Conservation (phyloP, 2,329 filamentous ascomycete species). For the Diaporthe vaccinii region DNA sequence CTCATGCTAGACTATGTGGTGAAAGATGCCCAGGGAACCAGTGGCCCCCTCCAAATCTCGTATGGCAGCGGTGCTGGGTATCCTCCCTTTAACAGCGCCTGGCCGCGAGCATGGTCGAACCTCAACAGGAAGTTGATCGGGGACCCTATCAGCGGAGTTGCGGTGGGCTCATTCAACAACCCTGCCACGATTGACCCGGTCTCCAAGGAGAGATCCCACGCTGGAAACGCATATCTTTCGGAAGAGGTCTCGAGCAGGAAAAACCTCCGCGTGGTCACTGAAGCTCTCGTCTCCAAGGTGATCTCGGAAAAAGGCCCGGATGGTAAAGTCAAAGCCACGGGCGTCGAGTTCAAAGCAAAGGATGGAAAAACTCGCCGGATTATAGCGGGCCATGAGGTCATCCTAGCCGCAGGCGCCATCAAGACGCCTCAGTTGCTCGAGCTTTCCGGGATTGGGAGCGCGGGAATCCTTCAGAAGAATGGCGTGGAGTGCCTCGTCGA, state of each 20-base stretch:
- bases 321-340: constrained; percentile 42
- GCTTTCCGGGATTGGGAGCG: constrained; percentile 47
- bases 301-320: constrained; percentile 36
- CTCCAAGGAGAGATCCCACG: constrained; percentile 39
- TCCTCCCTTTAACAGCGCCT: constrained; percentile 50
- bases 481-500: constrained; percentile 52
- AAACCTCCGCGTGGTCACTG: constrained; percentile 42
- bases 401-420: constrained; percentile 51
- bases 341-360: constrained; percentile 44
- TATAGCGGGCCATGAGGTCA: constrained; percentile 44
- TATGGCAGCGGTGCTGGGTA: constrained; percentile 51
- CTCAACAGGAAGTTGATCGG: constrained; percentile 31
- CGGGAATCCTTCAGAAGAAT: constrained; percentile 52
- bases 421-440: constrained; percentile 45
- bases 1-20: constrained; percentile 50
- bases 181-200: constrained; percentile 39
- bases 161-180: constrained; percentile 38
- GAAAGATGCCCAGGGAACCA: constrained; percentile 43
- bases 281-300: constrained; percentile 46
- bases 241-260: constrained; percentile 32
- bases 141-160: constrained; percentile 33
- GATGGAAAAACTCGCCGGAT: constrained; percentile 42
- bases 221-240: constrained; percentile 40
- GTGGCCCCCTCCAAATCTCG: constrained; percentile 55
- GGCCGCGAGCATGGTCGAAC: constrained; percentile 54